Conservation (phyloP, 2,329 filamentous ascomycete species). For the Laburnicola sp. region DNA sequence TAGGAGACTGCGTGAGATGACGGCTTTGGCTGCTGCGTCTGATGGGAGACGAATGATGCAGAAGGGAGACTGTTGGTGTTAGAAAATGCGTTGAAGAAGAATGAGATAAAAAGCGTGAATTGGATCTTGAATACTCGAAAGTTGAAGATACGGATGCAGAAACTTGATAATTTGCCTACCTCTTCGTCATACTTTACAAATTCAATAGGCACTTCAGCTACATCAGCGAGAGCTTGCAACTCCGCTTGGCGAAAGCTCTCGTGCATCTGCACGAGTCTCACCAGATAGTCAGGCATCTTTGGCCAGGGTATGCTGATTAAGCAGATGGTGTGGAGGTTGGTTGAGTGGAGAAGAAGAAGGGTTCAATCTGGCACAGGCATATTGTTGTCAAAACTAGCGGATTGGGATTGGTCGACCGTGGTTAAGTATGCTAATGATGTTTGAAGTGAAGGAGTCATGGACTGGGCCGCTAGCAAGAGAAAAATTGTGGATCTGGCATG, state of each 20-base stretch:
- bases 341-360: neutral
- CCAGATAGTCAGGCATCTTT: conserved; percentile 68
- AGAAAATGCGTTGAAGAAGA: conserved; percentile 3
- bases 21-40: conserved; percentile 64
- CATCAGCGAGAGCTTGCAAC: conserved; percentile 74
- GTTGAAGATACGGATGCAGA: neutral
- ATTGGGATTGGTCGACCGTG: too few relatives aligned
- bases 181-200: conserved; percentile 74
- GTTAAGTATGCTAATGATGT: neutral
- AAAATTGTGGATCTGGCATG: conserved; percentile 3
- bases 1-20: conserved; percentile 78
- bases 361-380: conserved; percentile 6
- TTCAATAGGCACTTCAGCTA: conserved; percentile 68
- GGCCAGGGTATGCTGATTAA: neutral
- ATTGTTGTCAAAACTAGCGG: neutral
- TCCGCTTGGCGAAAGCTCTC: conserved; percentile 89
- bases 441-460: conserved; percentile 1
- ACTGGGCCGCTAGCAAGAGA: neutral
- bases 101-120: conserved; percentile 1
- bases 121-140: neutral
- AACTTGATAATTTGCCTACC: conserved; percentile 56
- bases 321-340: neutral
- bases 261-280: conserved; percentile 86
- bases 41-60: conserved; percentile 71
- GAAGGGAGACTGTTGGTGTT: conserved; percentile 73